A percentile compares a stretch with the other conserved stretches of the same genome.
Conservation (phyloP, 192 early-diverging fungal genomes). For the Obelidium mucronatum region DNA sequence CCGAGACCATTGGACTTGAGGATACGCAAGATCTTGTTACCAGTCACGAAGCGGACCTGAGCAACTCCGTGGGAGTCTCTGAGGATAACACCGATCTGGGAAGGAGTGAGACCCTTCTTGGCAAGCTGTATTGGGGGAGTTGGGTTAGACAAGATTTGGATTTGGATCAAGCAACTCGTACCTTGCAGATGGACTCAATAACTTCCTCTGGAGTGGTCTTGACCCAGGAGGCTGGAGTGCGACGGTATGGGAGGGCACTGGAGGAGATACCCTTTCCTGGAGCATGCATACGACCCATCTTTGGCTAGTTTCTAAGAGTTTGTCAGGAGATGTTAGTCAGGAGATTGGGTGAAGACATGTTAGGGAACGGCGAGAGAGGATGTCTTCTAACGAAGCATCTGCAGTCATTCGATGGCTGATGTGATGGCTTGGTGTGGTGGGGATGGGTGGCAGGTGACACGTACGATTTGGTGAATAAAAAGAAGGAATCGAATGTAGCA, state of each 20-base stretch:
- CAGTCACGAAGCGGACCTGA: slow-evolving; percentile 95
- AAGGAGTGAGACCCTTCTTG: slow-evolving; percentile 98
- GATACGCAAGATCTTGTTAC: slow-evolving; percentile 99
- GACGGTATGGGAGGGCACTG: slow-evolving; percentile 95
- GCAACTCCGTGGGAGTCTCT: slow-evolving; percentile 98
- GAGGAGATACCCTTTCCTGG: slow-evolving; percentile 95
- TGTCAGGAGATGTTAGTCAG: not conserved
- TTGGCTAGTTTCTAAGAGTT: slow-evolving; percentile 13
- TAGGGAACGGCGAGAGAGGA: not conserved
- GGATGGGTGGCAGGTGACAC: not conserved
- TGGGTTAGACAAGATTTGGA: too few relatives aligned
- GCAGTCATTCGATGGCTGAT: not conserved
- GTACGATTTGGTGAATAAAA: not conserved
- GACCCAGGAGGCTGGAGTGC: slow-evolving; percentile 96
- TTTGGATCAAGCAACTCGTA: not conserved
- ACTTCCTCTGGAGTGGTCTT: slow-evolving; percentile 98
- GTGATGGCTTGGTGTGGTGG: not conserved
- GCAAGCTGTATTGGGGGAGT: too few relatives aligned
- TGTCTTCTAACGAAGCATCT: not conserved
- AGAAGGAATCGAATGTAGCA: not conserved
- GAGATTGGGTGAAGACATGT: not conserved
- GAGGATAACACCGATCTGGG: slow-evolving; percentile 97
- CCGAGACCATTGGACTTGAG: slow-evolving; percentile 95
- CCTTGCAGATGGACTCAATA: slow-evolving; percentile 95
- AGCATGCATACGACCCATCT: slow-evolving; percentile 82